These are phyloP conservation scores for Xylaria palmicola DNA, from an alignment of 495 filamentous ascomycete species.

Conservation along the genomic window DNA sequence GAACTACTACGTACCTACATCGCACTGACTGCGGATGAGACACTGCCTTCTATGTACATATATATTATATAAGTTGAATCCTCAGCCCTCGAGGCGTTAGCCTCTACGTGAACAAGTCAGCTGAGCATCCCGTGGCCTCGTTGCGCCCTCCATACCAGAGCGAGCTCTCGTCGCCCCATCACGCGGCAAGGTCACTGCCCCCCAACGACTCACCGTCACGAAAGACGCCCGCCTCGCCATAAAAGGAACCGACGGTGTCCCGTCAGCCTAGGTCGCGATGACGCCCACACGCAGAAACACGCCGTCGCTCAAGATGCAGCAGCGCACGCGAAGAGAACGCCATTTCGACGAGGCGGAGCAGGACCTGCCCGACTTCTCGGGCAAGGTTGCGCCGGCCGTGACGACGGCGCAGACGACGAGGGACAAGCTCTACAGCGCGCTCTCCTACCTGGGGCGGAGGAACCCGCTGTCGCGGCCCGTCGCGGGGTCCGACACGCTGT, in stretches of 20 bases:
- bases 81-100: not conserved
- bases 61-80: not conserved
- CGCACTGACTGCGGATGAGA: too few species aligned
- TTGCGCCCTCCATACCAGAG: not conserved
- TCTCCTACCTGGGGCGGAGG: conserved; percentile 46
- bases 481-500: conserved; percentile 61
- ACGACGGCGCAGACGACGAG: conserved; percentile 14
- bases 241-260: not conserved
- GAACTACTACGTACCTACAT: not conserved
- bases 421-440: conserved; percentile 33
- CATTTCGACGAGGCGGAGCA: conserved; percentile 44
- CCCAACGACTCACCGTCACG: conserved; percentile 2
- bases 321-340: conserved; percentile 40
- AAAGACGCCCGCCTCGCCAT: not conserved
- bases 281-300: conserved; percentile 16
- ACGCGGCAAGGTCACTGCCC: conserved; percentile 22
- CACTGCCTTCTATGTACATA: not conserved
- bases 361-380: conserved; percentile 33
- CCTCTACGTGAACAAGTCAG: not conserved
- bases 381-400: conserved; percentile 10
- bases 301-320: conserved; percentile 33
- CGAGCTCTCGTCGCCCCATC: conserved; percentile 13
- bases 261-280: conserved; percentile 16
- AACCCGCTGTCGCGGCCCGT: conserved; percentile 46
- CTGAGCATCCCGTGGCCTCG: not conserved